These are phyloP conservation scores for Aspergillus neoniger DNA, from an alignment of 2,329 filamentous ascomycete genomes.

Conservation along the genomic window DNA sequence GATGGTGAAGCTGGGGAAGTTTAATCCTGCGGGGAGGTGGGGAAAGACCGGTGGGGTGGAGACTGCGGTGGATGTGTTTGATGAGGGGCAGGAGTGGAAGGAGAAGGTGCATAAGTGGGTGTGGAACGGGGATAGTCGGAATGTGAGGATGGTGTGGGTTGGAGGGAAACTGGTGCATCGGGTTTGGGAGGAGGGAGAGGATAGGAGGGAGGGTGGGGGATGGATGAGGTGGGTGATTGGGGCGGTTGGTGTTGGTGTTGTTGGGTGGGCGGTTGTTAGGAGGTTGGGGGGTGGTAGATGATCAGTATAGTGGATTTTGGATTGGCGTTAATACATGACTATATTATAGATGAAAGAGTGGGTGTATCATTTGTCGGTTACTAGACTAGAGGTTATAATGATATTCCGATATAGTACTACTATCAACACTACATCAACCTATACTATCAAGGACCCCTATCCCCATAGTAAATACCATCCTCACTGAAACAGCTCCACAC, in stretches of 20 bases:
- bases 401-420: no score
- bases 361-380: no score
- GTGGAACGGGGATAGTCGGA: conserved; percentile 89
- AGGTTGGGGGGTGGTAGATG: neutral
- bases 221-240: neutral
- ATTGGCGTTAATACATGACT: no score
- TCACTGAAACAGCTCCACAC: conserved; percentile 34
- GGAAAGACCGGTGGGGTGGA: conserved; percentile 51
- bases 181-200: neutral
- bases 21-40: conserved; percentile 27
- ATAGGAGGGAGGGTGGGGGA: neutral
- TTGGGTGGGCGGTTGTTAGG: conserved; percentile 6
- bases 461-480: neutral
- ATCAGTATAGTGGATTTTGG: no score
- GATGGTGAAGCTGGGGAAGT: conserved; percentile 64
- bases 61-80: conserved; percentile 78
- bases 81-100: conserved; percentile 78
- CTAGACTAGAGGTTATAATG: no score
- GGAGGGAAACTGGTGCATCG: conserved; percentile 75
- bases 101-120: conserved; percentile 92
- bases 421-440: no score
- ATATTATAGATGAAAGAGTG: neutral
- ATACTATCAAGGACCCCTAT: no score
- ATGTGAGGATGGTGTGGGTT: conserved; percentile 88
- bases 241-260: conserved; percentile 10